Conservation (phyloP, 1,284 basidiomycete genomes). For the Chondrostereum purpureum region DNA sequence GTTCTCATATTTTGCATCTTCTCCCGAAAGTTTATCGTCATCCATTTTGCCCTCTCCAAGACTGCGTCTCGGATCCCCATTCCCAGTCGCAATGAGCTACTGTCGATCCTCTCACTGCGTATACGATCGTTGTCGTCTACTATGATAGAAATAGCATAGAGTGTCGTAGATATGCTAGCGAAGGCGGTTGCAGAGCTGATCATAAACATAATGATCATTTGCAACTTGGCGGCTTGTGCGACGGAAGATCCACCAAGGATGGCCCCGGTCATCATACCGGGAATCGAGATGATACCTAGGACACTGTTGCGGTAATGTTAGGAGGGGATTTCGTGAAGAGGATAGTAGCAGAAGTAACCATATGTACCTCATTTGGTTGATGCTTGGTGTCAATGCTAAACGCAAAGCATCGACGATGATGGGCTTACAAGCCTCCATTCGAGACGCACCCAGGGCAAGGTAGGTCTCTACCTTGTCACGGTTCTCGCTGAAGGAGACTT, state of each 20-base stretch:
- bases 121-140: slow-evolving; percentile 68
- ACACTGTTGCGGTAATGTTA: slow-evolving; percentile 42
- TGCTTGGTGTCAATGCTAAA: slow-evolving; percentile 70
- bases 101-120: slow-evolving; percentile 56
- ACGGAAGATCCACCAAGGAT: slow-evolving; percentile 81
- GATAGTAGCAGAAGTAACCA: too few species aligned
- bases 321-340: slow-evolving; percentile 1
- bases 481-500: slow-evolving; percentile 51
- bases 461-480: slow-evolving; percentile 78
- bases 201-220: slow-evolving; percentile 92
- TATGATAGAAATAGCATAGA: slow-evolving; percentile 51
- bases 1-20: neutral
- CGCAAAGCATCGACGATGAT: slow-evolving; percentile 73
- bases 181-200: slow-evolving; percentile 73
- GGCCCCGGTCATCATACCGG: slow-evolving; percentile 86
- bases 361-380: slow-evolving; percentile 79
- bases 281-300: slow-evolving; percentile 72
- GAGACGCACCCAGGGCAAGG: slow-evolving; percentile 75
- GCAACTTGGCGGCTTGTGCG: slow-evolving; percentile 75
- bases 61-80: neutral
- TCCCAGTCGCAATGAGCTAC: neutral
- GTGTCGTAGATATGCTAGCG: slow-evolving; percentile 56
- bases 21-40: neutral
- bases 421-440: slow-evolving; percentile 75
- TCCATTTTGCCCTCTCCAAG: neutral